Evolutionary conservation across 495 filamentous ascomycete genomes (phyloP), one percentile per base, ranked within the genome.

Genomic region (Terfezia boudieri): DNA sequence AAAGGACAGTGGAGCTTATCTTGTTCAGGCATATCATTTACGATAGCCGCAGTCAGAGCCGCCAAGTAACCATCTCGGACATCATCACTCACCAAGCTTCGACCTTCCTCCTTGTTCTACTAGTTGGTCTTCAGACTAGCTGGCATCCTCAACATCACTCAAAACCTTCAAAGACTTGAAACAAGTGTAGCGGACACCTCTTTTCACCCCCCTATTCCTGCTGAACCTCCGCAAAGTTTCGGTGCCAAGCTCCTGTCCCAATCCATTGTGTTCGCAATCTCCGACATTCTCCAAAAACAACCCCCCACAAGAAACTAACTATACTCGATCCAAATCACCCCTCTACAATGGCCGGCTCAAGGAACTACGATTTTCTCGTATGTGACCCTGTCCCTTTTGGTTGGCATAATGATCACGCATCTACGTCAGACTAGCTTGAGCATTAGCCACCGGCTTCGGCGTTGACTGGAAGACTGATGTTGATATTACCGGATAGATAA

Each of bases 291-390:
- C 41, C 0, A 20, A 9, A 14, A 14, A 46, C 41, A 14, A 2
- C 17, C 41, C 41, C 41, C 41, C 41, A 14, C 41, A 46, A 46
- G 12, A 9, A 14, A 14, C 41, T 46, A 14, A 14, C 41, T 14
- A 46, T 1, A 46, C 12, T 46, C 41, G 14, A 14, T 46, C 41
- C 41, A 46, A 14, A 46, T 4, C 4, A 46, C 41, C 12, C 41
- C 32, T 52, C 51, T 65, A 72, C 64, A 71, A 98, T 98, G 90
- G 88, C 90, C 59, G 84, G 86, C 60, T 93, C 87, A 70, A 77
- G 90, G 66, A 96, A 96, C 71, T 98, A 98, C 68, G 90, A 98
- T 67, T 96, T 96, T 68, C 74, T 98, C 71, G 89, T 95, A 78
- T 62, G 76, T 64, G 61, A 26, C 51, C 51, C 61, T 49, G 57